Evolutionary conservation across 305 asterid species (phyloP).

Genomic region (Coffea humblotiana): DNA sequence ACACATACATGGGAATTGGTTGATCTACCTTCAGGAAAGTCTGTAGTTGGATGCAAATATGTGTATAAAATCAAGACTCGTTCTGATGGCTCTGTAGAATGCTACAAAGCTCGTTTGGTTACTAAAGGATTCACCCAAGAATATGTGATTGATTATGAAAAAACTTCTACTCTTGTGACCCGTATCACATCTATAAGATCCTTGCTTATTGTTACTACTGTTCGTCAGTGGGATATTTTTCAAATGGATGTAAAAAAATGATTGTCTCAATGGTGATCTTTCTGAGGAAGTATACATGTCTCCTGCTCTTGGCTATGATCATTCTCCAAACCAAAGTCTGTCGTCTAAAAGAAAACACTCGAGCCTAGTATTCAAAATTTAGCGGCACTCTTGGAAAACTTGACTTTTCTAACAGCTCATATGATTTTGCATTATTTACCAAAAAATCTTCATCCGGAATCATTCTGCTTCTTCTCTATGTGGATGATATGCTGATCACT

Average conservation of each 20-base stretch:
- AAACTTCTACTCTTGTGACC: not conserved
- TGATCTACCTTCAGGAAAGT: not conserved
- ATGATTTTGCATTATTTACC: not conserved
- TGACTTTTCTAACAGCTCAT: too few species aligned
- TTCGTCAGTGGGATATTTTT: not conserved
- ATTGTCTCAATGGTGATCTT: not conserved
- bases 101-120: not conserved
- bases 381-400: too few species aligned
- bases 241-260: not conserved
- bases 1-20: not conserved
- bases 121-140: not conserved
- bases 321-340: too few species aligned
- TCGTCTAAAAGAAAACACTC: too few species aligned
- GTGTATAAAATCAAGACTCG: not conserved
- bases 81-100: not conserved
- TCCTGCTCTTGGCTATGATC: too few species aligned
- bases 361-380: too few species aligned
- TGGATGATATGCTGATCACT: not conserved
- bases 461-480: not conserved
- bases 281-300: not conserved
- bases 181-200: not conserved
- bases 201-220: not conserved
- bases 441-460: not conserved
- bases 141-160: not conserved
- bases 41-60: not conserved